Evolutionary conservation across 2,329 filamentous ascomycete species (phyloP), one percentile per base, ranked within the genome.

Genomic region (Fusarium vanettenii): DNA sequence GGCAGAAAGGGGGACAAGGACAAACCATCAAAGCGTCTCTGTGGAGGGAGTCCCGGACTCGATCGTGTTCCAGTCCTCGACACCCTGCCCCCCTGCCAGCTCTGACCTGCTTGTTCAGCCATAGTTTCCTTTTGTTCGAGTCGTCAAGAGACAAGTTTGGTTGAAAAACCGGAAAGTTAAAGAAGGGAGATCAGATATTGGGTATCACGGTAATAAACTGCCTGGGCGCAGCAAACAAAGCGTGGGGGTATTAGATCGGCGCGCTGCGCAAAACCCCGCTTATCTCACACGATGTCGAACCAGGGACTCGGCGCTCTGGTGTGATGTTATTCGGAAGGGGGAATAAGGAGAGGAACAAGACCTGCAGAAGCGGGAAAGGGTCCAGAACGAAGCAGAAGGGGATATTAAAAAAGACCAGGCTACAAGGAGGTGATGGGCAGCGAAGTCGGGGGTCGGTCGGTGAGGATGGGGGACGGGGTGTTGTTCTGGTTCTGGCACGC

Each of bases 11-110:
- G 60, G 62, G 56, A 35, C 27, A 57, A 66, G 16, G 35, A 78
- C 81, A 50, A 75, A 84, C 83, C 83, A 68, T 84, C 83, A 60
- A 81, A 81, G 35, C 82, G 82, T 64, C 82, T 81, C 45, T 82
- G 79, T 37, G 79, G 79, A 22, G 79, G 78, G 45, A 81, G 71
- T 25, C 77, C 79, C n/a, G 80, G 79, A 66, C 76, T 82, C 25
- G 81, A 79, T 70, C 79, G 77, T 48, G 77, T 66, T 43, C 77
- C 77, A 57, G 69, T 72, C 67, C 77, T 79, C 59, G 79, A 78
- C 70, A 67, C 70, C 59, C 66, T 74, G 63, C 70, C 73, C 41
- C 74, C 69, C 57, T 80, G 80, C 69, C 76, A 73, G 66, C 67
- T 75, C 59, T 80, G 80, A 65, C 73, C 73, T 50, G 69, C 48